Conservation (phyloP, 2,329 filamentous ascomycete species). For the Ceratocystis harringtonii region DNA sequence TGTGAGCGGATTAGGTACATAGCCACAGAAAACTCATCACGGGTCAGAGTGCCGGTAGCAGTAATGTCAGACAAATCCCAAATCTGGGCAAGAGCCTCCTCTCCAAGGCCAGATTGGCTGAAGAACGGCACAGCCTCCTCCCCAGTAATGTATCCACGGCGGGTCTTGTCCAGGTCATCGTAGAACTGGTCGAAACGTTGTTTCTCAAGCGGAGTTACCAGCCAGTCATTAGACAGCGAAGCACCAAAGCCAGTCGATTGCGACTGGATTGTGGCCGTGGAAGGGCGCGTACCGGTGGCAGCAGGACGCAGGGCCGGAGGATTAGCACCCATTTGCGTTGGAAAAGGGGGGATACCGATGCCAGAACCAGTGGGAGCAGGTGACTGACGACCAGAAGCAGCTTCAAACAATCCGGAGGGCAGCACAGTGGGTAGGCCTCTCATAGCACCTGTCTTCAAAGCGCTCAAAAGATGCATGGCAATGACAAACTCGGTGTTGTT, state of each 20-base stretch:
- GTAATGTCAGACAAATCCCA: conserved; percentile 96
- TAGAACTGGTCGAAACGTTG: conserved; percentile 77
- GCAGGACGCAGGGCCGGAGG: conserved; percentile 38
- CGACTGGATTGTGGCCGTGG: conserved; percentile 27
- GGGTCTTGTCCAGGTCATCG: conserved; percentile 62
- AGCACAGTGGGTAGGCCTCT: conserved; percentile 65
- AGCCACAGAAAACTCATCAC: conserved; percentile 89
- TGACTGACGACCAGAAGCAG: conserved; percentile 57
- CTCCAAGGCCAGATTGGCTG: conserved; percentile 75
- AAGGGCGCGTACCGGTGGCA: conserved; percentile 35
- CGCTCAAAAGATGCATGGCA: conserved; percentile 92
- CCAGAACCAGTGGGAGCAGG: conserved; percentile 31
- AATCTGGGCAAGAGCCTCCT: conserved; percentile 81
- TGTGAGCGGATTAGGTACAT: conserved; percentile 96
- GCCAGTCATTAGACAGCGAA: conserved; percentile 48
- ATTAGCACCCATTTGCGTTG: conserved; percentile 66
- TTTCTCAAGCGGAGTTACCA: conserved; percentile 72
- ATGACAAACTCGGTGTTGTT: conserved; percentile 89
- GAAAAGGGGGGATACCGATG: conserved; percentile 32
- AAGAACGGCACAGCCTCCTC: conserved; percentile 92
- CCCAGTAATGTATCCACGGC: conserved; percentile 73
- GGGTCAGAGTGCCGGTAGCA: conserved; percentile 68
- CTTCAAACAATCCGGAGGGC: conserved; percentile 78
- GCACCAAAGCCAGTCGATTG: conserved; percentile 25
- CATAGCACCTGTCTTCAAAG: conserved; percentile 71